Percentiles rank a stretch among this genome's conserved stretches.
These are phyloP conservation scores for Calonectria ilicicola DNA, from an alignment of 2,329 filamentous ascomycete genomes.

Conservation along the genomic window DNA sequence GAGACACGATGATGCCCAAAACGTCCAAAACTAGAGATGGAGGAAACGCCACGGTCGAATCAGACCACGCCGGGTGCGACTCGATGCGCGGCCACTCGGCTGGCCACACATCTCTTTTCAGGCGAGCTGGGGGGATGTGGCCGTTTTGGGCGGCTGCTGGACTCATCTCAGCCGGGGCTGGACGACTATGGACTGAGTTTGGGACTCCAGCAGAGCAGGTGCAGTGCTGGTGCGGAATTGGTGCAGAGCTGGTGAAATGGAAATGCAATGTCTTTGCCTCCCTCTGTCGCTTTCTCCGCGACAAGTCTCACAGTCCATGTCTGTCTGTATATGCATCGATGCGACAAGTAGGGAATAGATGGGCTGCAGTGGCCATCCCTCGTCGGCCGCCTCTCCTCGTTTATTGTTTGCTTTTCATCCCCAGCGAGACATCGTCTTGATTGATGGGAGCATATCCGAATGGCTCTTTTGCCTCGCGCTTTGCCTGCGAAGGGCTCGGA, in stretches of 20 bases:
- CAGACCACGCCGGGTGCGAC: conserved; percentile 20
- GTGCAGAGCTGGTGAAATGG: no score
- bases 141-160: conserved; percentile 11
- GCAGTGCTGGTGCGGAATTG: no score
- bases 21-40: conserved; percentile 8
- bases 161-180: conserved; percentile 14
- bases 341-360: neutral
- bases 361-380: neutral
- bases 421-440: neutral
- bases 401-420: neutral
- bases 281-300: neutral
- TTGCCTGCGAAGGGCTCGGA: neutral
- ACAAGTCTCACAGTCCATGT: neutral
- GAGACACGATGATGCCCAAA: neutral
- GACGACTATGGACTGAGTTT: neutral
- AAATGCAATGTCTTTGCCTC: conserved; percentile 14
- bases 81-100: neutral
- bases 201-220: neutral
- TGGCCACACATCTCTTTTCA: conserved; percentile 20
- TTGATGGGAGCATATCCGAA: neutral
- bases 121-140: conserved; percentile 13
- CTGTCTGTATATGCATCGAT: neutral
- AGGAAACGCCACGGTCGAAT: conserved; percentile 13
- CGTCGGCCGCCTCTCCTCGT: neutral
- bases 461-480: neutral